Base-by-base conservation (phyloP, 257 asterid genomes). In the Solanum chiquidenum region DNA sequence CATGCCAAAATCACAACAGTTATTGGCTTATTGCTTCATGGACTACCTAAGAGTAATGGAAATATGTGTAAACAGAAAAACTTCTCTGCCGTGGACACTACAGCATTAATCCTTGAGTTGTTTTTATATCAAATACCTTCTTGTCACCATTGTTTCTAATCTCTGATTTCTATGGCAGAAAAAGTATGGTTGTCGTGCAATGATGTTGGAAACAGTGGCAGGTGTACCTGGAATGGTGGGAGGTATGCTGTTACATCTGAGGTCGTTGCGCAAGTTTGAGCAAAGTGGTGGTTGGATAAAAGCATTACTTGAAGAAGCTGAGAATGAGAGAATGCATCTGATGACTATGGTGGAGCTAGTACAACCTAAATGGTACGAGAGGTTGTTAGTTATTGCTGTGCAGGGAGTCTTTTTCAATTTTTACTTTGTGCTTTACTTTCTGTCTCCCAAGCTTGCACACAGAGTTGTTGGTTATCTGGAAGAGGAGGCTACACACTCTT, bases 221-320 rank as follows among this genome's bases (percentile, higher is more conserved):
- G 99, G 98, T 12, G 99, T 96, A 88, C 98, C 98, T 14, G 99
- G 99, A 72, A 95, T 96, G 98, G 98, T 95, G 16, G 99, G 98
- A 77, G 99, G 98, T 49, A 89, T 95, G 98, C 93, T 95, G 86
- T 80, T 94, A 91, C 99, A 96, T 75, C 94, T 96, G 52, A 92
- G 94, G 89, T 96, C 98, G 8, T 92, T 96, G 52, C 98, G 98
- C 84, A 96, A 92, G 87, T 96, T 96, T 31, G 90, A 96, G 91
- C 98, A 95, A 9, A 96, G 98, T 66, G 99, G 99, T 31, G 98
- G 99, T 27, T 96, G 99, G 99, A 95, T 96, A 73, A 96, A 96
- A 91, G 99, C 98, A 73, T 88, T 96, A 86, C 98, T 96, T 0
- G 99, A 96, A 90, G 99, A 96, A 92, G 99, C 99, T 18, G 99